These are phyloP conservation scores for Acacia concinna DNA, from an alignment of 331 rosid genomes.

Conservation along the genomic window DNA sequence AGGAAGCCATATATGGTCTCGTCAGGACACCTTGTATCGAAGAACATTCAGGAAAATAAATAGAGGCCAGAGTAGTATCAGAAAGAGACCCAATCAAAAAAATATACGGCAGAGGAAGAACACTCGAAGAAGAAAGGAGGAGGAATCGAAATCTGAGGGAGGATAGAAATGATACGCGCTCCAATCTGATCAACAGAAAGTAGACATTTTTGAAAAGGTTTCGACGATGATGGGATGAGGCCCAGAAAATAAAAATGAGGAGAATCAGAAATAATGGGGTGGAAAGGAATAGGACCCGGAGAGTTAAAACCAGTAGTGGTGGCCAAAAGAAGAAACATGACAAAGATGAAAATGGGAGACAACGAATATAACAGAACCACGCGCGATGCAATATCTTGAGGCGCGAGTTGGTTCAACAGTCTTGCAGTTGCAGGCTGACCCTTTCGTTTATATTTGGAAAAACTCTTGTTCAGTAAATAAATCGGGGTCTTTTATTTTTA, in stretches of 20 bases:
- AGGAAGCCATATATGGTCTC: slow-evolving; percentile 20
- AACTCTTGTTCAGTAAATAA: no score
- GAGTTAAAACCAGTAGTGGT: slow-evolving; percentile 26
- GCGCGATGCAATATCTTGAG: slow-evolving; percentile 31
- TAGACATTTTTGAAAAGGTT: slow-evolving; percentile 40
- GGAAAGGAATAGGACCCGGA: background rate
- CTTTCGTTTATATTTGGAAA: no score
- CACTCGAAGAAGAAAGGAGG: no score
- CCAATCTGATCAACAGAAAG: slow-evolving; percentile 36
- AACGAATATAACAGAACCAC: slow-evolving; percentile 56
- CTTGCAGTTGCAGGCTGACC: background rate
- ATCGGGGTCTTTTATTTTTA: background rate
- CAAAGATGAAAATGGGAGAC: background rate
- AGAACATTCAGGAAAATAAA: slow-evolving; percentile 19
- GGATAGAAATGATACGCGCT: slow-evolving; percentile 29
- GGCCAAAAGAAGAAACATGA: background rate
- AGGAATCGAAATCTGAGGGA: slow-evolving; percentile 29
- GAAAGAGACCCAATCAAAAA: background rate
- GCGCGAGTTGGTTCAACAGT: slow-evolving; percentile 5
- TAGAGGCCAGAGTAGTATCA: background rate
- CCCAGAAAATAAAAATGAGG: background rate
- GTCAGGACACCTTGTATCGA: slow-evolving; percentile 31
- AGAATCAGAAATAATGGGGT: slow-evolving; percentile 27
- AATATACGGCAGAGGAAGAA: background rate
- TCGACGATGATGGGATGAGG: slow-evolving; percentile 26